phyloP scores from a whole-genome alignment of 352 stramenopile genomes.

The Phytophthora sp. region DNA sequence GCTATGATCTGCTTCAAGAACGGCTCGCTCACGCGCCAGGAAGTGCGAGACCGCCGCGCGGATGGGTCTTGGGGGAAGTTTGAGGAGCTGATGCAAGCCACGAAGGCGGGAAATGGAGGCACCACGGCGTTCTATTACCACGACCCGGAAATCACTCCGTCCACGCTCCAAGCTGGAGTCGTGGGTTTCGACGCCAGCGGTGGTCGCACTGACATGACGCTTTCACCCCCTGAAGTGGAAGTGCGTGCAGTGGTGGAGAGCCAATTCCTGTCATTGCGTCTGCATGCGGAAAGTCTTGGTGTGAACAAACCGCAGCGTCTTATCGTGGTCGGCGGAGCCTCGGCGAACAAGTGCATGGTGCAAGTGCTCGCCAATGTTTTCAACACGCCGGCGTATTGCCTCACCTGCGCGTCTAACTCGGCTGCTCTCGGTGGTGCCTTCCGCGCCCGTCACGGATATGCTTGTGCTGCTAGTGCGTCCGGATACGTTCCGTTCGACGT shows the following conservation, averaged over 20 bases:
- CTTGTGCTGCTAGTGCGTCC: slow-evolving; percentile 23
- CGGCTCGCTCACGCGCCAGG: slow-evolving; percentile 72
- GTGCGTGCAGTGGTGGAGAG: slow-evolving; percentile 72
- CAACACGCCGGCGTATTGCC: slow-evolving; percentile 55
- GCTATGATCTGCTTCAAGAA: slow-evolving; percentile 92
- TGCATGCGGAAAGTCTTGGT: slow-evolving; percentile 63
- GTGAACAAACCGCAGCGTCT: slow-evolving; percentile 55
- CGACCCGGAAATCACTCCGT: slow-evolving; percentile 74
- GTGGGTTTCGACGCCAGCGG: slow-evolving; percentile 49
- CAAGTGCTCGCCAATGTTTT: slow-evolving; percentile 72
- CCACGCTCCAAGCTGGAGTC: slow-evolving; percentile 48
- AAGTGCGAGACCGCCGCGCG: slow-evolving; percentile 52
- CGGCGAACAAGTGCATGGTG: slow-evolving; percentile 59
- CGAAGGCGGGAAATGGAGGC: slow-evolving; percentile 51
- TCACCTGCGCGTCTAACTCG: slow-evolving; percentile 50
- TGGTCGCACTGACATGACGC: slow-evolving; percentile 23
- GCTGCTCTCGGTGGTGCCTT: slow-evolving; percentile 61
- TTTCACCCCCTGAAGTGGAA: slow-evolving; percentile 32
- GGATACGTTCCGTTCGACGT: slow-evolving; percentile 49
- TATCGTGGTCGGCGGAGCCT: slow-evolving; percentile 67
- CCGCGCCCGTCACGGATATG: slow-evolving; percentile 52
- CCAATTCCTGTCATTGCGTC: slow-evolving; percentile 64
- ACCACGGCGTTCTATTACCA: slow-evolving; percentile 65
- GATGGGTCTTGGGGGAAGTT: slow-evolving; percentile 61
- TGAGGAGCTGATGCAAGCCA: slow-evolving; percentile 48